Evolutionary conservation across 1,284 basidiomycete species (phyloP).

Genomic region (Trichosporon asahii): DNA sequence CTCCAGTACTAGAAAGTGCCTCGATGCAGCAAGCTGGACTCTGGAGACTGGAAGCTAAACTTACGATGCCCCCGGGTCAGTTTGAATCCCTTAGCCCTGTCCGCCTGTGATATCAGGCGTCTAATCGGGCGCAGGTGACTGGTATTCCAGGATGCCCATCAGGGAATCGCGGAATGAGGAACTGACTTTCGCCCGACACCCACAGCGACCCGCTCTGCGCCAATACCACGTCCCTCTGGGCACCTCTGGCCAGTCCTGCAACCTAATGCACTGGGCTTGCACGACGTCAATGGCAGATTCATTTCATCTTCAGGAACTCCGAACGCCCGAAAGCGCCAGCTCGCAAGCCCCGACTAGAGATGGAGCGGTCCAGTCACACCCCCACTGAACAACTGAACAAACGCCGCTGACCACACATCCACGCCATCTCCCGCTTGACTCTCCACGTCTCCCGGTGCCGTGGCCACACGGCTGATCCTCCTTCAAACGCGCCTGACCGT

Average conservation of each 20-base stretch:
- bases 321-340: neutral
- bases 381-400: too few species aligned
- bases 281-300: neutral
- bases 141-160: neutral
- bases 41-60: neutral
- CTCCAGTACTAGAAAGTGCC: too few species aligned
- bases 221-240: neutral
- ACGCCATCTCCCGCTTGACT: too few species aligned
- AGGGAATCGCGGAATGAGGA: neutral
- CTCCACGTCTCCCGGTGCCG: too few species aligned
- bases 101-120: neutral
- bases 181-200: neutral
- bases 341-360: neutral
- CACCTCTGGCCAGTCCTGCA: neutral
- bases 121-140: neutral
- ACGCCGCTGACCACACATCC: too few species aligned
- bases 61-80: neutral
- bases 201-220: neutral
- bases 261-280: neutral
- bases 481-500: too few species aligned
- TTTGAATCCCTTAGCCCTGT: neutral
- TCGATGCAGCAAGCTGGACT: too few species aligned
- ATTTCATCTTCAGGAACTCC: neutral
- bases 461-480: too few species aligned
- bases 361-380: too few species aligned